Base-by-base conservation (phyloP, 805 yeast species). In the Monosporozyma yasuniensis region DNA sequence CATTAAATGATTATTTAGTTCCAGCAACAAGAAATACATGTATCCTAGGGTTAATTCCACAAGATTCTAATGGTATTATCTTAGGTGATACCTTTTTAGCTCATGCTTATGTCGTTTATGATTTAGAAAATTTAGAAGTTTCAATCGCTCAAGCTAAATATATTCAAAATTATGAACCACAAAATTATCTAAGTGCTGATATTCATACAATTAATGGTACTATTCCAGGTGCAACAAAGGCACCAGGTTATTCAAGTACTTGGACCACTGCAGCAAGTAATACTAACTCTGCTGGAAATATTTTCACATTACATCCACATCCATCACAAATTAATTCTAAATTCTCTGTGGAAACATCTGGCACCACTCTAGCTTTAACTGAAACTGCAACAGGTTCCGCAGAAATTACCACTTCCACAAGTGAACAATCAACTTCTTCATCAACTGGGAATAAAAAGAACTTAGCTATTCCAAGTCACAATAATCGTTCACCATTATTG, bases 11-110 rank as follows among this genome's bases (percentile, higher is more conserved):
- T 55, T 66, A 68, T 54, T 52, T 71, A 30, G 51, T 70, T 30
- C 44, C 45, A 21, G 51, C 57, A 32, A 60, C 67, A 22, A 19
- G 34, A 28, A 11, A 32, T 22, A 21, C 39, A 11, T 80, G 83
- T 66, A 74, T 71, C 6, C 55, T 79, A 37, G 80, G 77, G 6
- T 51, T 78, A 3, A 47, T 56, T 2, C 64, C 68, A 11, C 55
- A 57, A 25, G 54, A 34, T 18, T 7, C 61, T 4, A 50, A 50
- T 14, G 18, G 43, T 12, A 59, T 73, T 39, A 71, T 75, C 9
- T 61, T 80, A n/a, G 87, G 87, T 50, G 84, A 80, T 61, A 70
- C 75, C 3, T 79, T 81, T 66, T 61, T 81, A 52, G 69, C 78
- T 51, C 65, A 74, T 38, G 81, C 80, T 2, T 81, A 81, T 55